Percentiles rank a stretch among this genome's conserved stretches.
phyloP scores from a whole-genome alignment of 345 rosid genomes.

The Acer yangbiense region DNA sequence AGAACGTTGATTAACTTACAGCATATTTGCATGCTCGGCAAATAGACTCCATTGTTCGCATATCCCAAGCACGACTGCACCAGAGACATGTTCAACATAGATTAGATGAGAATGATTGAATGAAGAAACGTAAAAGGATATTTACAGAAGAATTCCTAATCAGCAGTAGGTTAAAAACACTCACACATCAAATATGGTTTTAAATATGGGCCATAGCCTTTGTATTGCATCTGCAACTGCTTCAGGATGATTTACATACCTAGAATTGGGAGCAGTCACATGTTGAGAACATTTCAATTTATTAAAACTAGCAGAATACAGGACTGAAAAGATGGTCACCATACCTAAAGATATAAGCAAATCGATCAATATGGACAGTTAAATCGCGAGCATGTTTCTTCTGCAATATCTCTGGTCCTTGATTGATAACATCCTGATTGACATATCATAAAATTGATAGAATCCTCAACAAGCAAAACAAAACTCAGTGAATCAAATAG shows the following conservation, averaged over 20 bases:
- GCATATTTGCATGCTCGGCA: constrained; percentile 99
- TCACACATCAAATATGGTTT: constrained; percentile 90
- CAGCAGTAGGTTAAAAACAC: constrained; percentile 29
- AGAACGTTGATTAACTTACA: constrained; percentile 49
- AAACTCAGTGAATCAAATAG: not conserved
- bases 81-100: constrained; percentile 26
- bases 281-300: constrained; percentile 21
- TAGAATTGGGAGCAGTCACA: constrained; percentile 34
- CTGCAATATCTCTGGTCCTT: constrained; percentile 73
- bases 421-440: constrained; percentile 70
- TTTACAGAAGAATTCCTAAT: not conserved
- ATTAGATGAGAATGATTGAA: constrained; percentile 19
- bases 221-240: constrained; percentile 93
- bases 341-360: constrained; percentile 95
- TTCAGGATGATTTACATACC: constrained; percentile 95
- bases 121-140: constrained; percentile 13
- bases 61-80: constrained; percentile 98
- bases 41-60: constrained; percentile 98
- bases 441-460: constrained; percentile 16
- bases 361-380: constrained; percentile 92
- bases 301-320: constrained; percentile 9
- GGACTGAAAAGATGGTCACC: constrained; percentile 27
- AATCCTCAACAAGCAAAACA: constrained; percentile 23
- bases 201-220: constrained; percentile 92
- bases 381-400: constrained; percentile 92